Evolutionary conservation across 345 rosid species (phyloP), one percentile per base, ranked within the genome.

Genomic region (Aurinia saxatilis): DNA sequence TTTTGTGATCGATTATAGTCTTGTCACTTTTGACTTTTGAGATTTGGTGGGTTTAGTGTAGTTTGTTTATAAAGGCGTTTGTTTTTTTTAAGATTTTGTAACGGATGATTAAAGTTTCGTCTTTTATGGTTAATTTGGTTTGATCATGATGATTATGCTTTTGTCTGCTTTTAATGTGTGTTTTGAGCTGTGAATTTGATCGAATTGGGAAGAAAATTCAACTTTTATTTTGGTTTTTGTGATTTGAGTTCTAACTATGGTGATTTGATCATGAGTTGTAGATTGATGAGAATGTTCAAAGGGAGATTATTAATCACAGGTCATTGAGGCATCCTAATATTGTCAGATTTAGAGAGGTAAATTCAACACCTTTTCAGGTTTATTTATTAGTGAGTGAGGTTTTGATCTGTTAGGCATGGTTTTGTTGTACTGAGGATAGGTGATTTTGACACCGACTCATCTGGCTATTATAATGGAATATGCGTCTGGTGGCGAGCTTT

Each of bases 401-500:
- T 51, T 57, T 23, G 17, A 33, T 17, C 6, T 19, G 21, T 53
- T 5, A 66, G 12, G 37, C 19, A 12, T 13, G 2, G 37, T 57
- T 36, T 21, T 50, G 12, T 60, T 47, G 15, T 36, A 36, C 9
- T 50, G 47, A 13, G 54, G 60, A 33, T 63, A 92, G 97, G 82
- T 93, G 40, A 77, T 86, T 48, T 80, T 93, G 63, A 90, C 99
- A 14, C 99, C 99, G 23, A 85, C 96, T 14, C 99, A 93, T 82
- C 68, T 93, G 56, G 97, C 97, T 47, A 93, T 93, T 65, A 87
- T 81, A 49, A 93, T 93, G 99, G 99, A 93, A 57, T 93, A 82
- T 78, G 97, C 96, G 23, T 82, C 96, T 52, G 96, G 99, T 5
- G 99, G 99, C 60, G 97, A 90, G 64, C 91, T 89, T 27, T 92